Base-by-base conservation (phyloP, 768 basidiomycete genomes). In the Boletus rex-veris region DNA sequence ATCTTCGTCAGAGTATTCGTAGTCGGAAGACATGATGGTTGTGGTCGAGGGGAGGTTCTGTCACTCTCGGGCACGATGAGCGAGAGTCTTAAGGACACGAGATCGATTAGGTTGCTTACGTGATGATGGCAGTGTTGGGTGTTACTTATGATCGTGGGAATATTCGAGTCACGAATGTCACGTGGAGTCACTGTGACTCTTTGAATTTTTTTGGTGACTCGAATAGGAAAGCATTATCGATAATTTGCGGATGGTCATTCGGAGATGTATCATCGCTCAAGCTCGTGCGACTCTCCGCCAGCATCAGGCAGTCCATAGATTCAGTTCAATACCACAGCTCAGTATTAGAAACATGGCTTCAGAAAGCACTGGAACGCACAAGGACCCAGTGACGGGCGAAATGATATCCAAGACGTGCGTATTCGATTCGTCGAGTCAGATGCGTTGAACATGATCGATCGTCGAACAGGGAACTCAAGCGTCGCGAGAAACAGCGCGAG, bases 381-480 rank as follows among this genome's bases (percentile, higher is more conserved):
- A 84, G 78, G 90, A 93, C 70, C 88, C 88, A 39, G 82, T 93
- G 58, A 97, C 96, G 0, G 95, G 94, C 35, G 95, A 98, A 73
- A 80, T 97, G 86, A 85, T 99, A 66, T 97, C 93, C 75, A 99
- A 99, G 84, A 81, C 81, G 96, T 96, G 49, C 54, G 86, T 80
- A 7, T 31, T 14, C n/a, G 18, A 35, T 19, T 41, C 24, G 18
- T 45, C 47, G 36, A 51, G 54, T 59, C 56, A 53, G 19, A 28
- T 28, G 37, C 30, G 16, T 40, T 60, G 56, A 67, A 55, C 72
- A 70, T 50, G 51, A 74, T 71, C 58, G 49, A 45, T 37, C 35
- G 26, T 52, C 50, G 48, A 48, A 58, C 66, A 98, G 95, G 65
- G 95, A 97, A 72, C 81, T 98, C 68, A 99, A 98, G 84, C 83